Percentiles rank a stretch among this genome's conserved stretches.
These are phyloP conservation scores for Lecanosticta acicola DNA, from an alignment of 2,329 filamentous ascomycete species.

Conservation along the genomic window DNA sequence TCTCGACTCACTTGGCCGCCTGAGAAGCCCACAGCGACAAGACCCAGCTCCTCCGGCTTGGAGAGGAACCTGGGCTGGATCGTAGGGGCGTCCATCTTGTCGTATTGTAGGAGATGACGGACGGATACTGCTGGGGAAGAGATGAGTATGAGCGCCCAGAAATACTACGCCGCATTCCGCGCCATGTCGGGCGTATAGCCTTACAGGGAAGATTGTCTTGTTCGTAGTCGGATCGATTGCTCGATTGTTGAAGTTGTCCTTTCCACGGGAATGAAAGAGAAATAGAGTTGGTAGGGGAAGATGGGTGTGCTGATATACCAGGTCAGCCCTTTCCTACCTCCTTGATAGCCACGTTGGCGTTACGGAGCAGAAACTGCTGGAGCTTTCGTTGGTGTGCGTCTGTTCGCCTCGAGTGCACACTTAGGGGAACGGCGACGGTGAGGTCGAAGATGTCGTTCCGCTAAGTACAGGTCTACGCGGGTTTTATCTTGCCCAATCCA, in stretches of 20 bases:
- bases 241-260: background rate
- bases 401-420: constrained; percentile 4
- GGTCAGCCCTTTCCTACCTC: background rate
- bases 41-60: constrained; percentile 71
- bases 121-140: background rate
- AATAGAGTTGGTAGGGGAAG: background rate
- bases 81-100: constrained; percentile 46
- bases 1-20: constrained; percentile 88
- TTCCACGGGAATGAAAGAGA: background rate
- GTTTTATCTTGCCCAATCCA: constrained; percentile 1
- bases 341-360: background rate
- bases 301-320: constrained; percentile 1
- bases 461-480: constrained; percentile 17
- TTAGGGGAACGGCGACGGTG: constrained; percentile 1
- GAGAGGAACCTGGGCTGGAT: constrained; percentile 71
- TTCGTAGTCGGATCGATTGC: background rate
- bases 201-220: no score
- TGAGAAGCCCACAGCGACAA: constrained; percentile 93
- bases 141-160: background rate
- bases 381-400: constrained; percentile 1
- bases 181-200: no score
- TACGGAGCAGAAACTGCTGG: constrained; percentile 1
- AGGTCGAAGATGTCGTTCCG: background rate
- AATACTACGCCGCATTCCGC: no score
- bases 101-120: background rate